Percentiles rank a stretch among this genome's conserved stretches.
Conservation (phyloP, 208 protist species). For the Zelonia costaricensis region DNA sequence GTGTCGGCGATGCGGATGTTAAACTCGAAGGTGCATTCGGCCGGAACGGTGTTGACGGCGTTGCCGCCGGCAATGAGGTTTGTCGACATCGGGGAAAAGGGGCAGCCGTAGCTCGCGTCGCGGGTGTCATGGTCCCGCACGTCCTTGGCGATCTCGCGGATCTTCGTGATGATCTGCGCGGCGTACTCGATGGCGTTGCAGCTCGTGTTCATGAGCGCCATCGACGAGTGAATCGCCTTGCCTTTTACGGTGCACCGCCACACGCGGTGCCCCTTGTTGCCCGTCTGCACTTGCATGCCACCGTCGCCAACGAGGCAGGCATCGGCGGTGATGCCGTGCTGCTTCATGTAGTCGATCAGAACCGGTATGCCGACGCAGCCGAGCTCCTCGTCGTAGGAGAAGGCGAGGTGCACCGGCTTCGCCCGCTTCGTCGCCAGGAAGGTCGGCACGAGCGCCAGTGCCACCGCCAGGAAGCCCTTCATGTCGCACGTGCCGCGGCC, state of each 20-base stretch:
- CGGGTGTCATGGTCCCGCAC: slow-evolving; percentile 26
- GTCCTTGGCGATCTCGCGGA: slow-evolving; percentile 31
- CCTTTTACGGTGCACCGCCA: slow-evolving; percentile 24
- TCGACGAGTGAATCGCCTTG: slow-evolving; percentile 53
- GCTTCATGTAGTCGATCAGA: slow-evolving; percentile 39
- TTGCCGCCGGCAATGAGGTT: slow-evolving; percentile 46
- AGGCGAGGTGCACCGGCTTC: slow-evolving; percentile 55
- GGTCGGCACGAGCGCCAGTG: slow-evolving; percentile 35
- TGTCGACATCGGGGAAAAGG: slow-evolving; percentile 32
- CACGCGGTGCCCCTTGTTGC: slow-evolving; percentile 11
- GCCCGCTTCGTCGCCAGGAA: slow-evolving; percentile 39
- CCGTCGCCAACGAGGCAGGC: slow-evolving; percentile 44
- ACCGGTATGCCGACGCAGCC: slow-evolving; percentile 39
- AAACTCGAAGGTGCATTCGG: slow-evolving; percentile 40
- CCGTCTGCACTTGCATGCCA: not conserved
- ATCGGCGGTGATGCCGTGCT: slow-evolving; percentile 33
- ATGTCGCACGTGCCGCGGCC: slow-evolving; percentile 58
- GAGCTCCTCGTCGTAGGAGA: slow-evolving; percentile 53
- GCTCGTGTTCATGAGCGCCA: slow-evolving; percentile 38
- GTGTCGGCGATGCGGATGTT: slow-evolving; percentile 35
- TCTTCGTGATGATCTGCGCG: slow-evolving; percentile 41
- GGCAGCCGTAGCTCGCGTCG: slow-evolving; percentile 27
- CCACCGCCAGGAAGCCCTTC: slow-evolving; percentile 66
- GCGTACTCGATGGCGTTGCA: slow-evolving; percentile 45
- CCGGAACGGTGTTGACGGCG: slow-evolving; percentile 58